phyloP scores from a whole-genome alignment of 2,329 filamentous ascomycete species.

The Diaporthe caulivora region DNA sequence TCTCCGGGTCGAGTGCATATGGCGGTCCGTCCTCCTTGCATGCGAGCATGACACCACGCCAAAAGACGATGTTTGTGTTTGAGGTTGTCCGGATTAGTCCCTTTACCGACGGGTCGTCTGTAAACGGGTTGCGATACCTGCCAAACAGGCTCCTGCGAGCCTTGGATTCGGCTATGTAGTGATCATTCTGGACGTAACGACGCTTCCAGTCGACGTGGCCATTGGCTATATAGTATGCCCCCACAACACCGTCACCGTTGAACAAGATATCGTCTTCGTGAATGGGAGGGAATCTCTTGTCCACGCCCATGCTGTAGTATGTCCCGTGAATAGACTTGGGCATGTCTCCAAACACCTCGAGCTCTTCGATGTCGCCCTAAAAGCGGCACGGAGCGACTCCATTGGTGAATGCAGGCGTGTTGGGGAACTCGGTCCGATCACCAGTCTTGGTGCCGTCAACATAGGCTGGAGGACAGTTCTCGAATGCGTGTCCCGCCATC shows the following conservation, averaged over 20 bases:
- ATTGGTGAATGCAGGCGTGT: not conserved
- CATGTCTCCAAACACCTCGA: slow-evolving; percentile 46
- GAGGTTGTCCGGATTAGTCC: slow-evolving; percentile 67
- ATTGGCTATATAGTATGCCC: slow-evolving; percentile 49
- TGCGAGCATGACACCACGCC: slow-evolving; percentile 65
- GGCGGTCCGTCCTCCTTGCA: slow-evolving; percentile 67
- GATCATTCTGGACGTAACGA: slow-evolving; percentile 43
- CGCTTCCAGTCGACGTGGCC: slow-evolving; percentile 49
- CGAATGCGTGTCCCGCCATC: slow-evolving; percentile 9
- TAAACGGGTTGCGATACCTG: slow-evolving; percentile 68
- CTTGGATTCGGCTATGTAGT: slow-evolving; percentile 47
- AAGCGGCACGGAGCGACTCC: slow-evolving; percentile 49
- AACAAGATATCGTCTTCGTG: slow-evolving; percentile 50
- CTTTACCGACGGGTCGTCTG: slow-evolving; percentile 65
- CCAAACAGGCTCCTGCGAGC: slow-evolving; percentile 58
- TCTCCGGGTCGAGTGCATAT: slow-evolving; percentile 62
- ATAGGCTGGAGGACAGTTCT: slow-evolving; percentile 5
- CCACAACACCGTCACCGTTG: slow-evolving; percentile 54
- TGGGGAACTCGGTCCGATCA: slow-evolving; percentile 10
- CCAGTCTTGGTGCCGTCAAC: not conserved
- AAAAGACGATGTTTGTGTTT: slow-evolving; percentile 71
- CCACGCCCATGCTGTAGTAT: slow-evolving; percentile 54
- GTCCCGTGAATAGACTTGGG: slow-evolving; percentile 48
- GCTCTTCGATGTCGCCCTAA: slow-evolving; percentile 50
- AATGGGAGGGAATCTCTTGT: slow-evolving; percentile 50